phyloP scores from a whole-genome alignment of 2,329 filamentous ascomycete genomes.

The Alternaria atra region DNA sequence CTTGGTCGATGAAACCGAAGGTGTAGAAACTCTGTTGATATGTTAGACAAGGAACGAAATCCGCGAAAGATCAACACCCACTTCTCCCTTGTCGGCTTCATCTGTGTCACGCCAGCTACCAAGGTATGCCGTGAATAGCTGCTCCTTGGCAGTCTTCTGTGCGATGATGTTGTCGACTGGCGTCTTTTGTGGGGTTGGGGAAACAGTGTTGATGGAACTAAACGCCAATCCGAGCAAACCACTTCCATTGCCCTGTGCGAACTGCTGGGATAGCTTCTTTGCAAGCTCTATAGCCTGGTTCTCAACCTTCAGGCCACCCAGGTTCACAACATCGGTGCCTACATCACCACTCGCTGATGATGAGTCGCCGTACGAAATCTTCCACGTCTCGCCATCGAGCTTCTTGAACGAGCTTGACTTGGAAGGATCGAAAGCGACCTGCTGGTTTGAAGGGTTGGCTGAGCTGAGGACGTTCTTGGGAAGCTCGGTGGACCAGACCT shows the following conservation, averaged over 20 bases:
- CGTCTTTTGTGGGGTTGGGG: conserved; percentile 59
- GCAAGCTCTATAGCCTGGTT: conserved; percentile 72
- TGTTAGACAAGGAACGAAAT: background rate
- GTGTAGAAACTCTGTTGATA: conserved; percentile 30
- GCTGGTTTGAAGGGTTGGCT: conserved; percentile 58
- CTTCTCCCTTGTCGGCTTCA: conserved; percentile 29
- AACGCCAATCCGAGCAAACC: conserved; percentile 68
- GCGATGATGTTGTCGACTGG: conserved; percentile 64
- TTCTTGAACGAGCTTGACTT: conserved; percentile 47
- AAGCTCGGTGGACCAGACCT: conserved; percentile 38
- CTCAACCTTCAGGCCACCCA: conserved; percentile 66
- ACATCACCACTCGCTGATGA: conserved; percentile 69
- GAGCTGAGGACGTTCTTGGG: conserved; percentile 45
- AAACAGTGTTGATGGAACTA: conserved; percentile 65
- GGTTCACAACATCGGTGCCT: conserved; percentile 68
- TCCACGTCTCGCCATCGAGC: conserved; percentile 62
- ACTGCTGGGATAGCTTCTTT: conserved; percentile 62
- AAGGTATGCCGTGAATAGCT: conserved; percentile 31
- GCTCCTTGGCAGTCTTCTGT: conserved; percentile 16
- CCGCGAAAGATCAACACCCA: background rate
- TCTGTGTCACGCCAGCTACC: conserved; percentile 30
- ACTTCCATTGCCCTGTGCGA: conserved; percentile 62
- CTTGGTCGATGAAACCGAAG: conserved; percentile 65
- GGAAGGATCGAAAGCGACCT: conserved; percentile 63
- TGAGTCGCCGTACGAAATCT: conserved; percentile 70